Evolutionary conservation across 2,329 filamentous ascomycete species (phyloP), one percentile per base, ranked within the genome.

Genomic region (Aureobasidium uvarum): DNA sequence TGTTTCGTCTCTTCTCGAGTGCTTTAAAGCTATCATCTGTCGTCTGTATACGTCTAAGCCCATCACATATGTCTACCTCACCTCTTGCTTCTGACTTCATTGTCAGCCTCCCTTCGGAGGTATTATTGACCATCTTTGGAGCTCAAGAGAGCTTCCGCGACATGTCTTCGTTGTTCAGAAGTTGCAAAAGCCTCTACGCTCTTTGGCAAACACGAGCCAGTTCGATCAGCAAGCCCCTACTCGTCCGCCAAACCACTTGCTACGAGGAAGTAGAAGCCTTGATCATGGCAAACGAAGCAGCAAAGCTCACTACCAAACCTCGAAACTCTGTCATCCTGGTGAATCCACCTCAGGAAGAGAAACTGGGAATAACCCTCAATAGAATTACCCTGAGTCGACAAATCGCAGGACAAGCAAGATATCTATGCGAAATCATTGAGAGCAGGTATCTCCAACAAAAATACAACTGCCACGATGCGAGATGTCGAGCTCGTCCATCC

Each of bases 91-190:
- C 58, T 13, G 33, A 51, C n/a, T 41, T 20, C 36, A 5, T 63
- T 5, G 48, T 63, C 33, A 36, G 33, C 36, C 38, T 63, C 7
- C 60, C 60, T 20, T 31, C 60, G 13, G 48, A 63, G 18, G 48
- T 63, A 16, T 48, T 63, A 2, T 36, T 63, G 36, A 54, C 60
- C 23, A 54, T 63, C 8, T 63, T 52, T 36, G 48, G 48, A 63
- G 60, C 60, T 54, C 48, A 63, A 28, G 60, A 63, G 8, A 54
- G 60, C 60, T 63, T 63, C n/a, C 38, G 60, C 20, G 60, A 63
- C 10, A 45, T 54, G 18, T 54, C 46, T 16, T 52, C 60, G 2
- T 45, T 63, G 5, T 63, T 54, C 25, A 52, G 46, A 18, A 63
- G 48, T 2, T 54, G 60, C 48, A 63, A 63, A 23, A 23, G 46